Conservation (phyloP, 371 early-diverging fungal genomes). For the Mucor piriformis region DNA sequence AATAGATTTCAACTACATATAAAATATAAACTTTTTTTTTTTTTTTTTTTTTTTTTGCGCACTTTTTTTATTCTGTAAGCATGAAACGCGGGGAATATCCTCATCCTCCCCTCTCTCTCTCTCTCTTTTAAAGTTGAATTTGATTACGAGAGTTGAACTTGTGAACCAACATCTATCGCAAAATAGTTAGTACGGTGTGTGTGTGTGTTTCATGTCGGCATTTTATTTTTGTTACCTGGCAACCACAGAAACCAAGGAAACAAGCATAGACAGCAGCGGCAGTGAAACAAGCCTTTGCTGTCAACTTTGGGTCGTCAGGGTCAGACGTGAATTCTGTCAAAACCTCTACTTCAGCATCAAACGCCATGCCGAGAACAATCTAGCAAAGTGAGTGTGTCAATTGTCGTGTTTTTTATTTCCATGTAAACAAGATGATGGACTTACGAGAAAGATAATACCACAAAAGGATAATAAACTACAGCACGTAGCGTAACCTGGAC, state of each 20-base stretch:
- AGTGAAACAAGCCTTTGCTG: constrained; percentile 67
- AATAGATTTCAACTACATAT: constrained; percentile 8
- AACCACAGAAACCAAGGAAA: constrained; percentile 69
- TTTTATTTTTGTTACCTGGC: no score
- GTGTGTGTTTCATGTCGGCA: neutral
- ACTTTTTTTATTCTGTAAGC: no score
- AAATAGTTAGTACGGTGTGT: neutral
- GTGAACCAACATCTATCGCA: constrained; percentile 42
- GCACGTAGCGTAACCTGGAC: constrained; percentile 28
- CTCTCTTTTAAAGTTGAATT: constrained; percentile 42
- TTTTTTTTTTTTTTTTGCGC: no score
- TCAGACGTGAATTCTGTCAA: constrained; percentile 64
- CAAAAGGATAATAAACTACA: constrained; percentile 33
- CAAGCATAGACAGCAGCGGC: constrained; percentile 73
- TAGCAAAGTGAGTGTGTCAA: no score
- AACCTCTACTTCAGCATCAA: constrained; percentile 65
- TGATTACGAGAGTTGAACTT: constrained; percentile 55
- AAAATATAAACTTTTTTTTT: neutral
- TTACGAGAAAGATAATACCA: constrained; percentile 37
- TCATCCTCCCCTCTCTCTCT: neutral
- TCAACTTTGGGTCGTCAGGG: constrained; percentile 67
- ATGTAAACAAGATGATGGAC: neutral
- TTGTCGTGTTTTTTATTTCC: constrained; percentile 2
- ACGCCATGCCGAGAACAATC: constrained; percentile 64
- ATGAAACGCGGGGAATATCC: no score